A percentile compares a stretch with the other conserved stretches of the same genome.
phyloP scores from a whole-genome alignment of 371 early-diverging fungal species.

The Haplosporangium sp. region DNA sequence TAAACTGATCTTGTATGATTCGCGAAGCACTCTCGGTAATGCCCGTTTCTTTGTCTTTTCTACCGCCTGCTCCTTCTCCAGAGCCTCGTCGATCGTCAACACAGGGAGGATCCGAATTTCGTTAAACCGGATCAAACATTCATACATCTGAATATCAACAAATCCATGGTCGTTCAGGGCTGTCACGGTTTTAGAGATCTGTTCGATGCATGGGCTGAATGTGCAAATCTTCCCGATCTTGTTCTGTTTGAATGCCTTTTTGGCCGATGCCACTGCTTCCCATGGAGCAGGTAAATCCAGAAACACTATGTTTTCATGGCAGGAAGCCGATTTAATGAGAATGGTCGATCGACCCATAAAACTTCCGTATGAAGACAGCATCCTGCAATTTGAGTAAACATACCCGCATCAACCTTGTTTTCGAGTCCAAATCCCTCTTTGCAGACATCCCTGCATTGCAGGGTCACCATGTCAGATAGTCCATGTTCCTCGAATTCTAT shows the following conservation, averaged over 20 bases:
- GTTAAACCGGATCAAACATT: conserved; percentile 73
- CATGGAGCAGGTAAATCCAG: conserved; percentile 97
- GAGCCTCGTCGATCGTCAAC: conserved; percentile 59
- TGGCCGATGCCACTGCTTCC: conserved; percentile 88
- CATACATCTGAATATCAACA: conserved; percentile 84
- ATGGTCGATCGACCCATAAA: neutral
- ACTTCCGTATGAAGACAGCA: neutral
- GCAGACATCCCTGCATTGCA: conserved; percentile 88
- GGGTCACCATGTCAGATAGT: conserved; percentile 67
- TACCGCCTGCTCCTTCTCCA: conserved; percentile 52
- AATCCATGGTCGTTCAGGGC: conserved; percentile 84
- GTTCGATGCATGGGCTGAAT: conserved; percentile 97
- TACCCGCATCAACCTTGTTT: conserved; percentile 79
- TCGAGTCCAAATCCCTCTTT: conserved; percentile 86
- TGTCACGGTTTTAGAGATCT: conserved; percentile 82
- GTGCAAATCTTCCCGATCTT: conserved; percentile 85
- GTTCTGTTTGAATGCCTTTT: conserved; percentile 78
- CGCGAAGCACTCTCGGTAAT: conserved; percentile 17
- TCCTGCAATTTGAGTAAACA: neutral
- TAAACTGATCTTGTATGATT: conserved; percentile 2
- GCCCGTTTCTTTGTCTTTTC: conserved; percentile 41
- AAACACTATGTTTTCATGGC: conserved; percentile 70
- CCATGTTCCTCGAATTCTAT: conserved; percentile 86
- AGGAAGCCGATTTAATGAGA: neutral
- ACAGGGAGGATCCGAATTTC: conserved; percentile 60